Conservation (phyloP, 805 yeast genomes). For the Pichia scutulata region DNA sequence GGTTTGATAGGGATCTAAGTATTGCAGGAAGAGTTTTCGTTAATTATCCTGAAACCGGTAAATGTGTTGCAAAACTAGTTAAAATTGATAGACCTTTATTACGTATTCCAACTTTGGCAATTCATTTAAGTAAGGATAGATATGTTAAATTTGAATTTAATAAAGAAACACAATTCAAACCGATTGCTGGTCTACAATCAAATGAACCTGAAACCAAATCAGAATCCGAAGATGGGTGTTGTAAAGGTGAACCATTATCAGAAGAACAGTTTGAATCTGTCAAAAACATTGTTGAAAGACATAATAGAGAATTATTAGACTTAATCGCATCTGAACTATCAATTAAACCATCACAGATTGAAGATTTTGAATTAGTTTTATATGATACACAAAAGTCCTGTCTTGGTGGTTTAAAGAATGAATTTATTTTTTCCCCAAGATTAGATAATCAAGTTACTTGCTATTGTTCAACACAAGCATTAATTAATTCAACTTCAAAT, state of each 20-base stretch:
- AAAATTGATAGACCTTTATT: constrained; percentile 78
- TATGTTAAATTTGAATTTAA: constrained; percentile 80
- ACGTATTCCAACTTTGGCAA: constrained; percentile 91
- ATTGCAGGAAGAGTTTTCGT: constrained; percentile 89
- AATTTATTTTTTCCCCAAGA: constrained; percentile 86
- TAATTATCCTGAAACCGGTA: constrained; percentile 36
- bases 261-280: constrained; percentile 57
- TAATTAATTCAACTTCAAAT: constrained; percentile 37
- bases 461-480: constrained; percentile 66
- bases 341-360: constrained; percentile 49
- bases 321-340: constrained; percentile 60
- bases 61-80: constrained; percentile 57
- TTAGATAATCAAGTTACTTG: constrained; percentile 88
- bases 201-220: constrained; percentile 2
- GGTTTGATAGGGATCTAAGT: constrained; percentile 93
- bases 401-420: constrained; percentile 85
- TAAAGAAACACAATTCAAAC: constrained; percentile 77
- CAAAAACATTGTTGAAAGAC: constrained; percentile 61
- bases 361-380: constrained; percentile 82
- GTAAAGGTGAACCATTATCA: constrained; percentile 43
- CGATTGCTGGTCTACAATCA: constrained; percentile 62
- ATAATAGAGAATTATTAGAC: constrained; percentile 61
- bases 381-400: constrained; percentile 79
- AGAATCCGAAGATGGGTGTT: constrained; percentile 29
- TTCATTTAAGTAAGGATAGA: constrained; percentile 76